A percentile compares a stretch with the other conserved stretches of the same genome.
Conservation (phyloP, 164 flowering plant genomes). For the Berberis vulgaris region DNA sequence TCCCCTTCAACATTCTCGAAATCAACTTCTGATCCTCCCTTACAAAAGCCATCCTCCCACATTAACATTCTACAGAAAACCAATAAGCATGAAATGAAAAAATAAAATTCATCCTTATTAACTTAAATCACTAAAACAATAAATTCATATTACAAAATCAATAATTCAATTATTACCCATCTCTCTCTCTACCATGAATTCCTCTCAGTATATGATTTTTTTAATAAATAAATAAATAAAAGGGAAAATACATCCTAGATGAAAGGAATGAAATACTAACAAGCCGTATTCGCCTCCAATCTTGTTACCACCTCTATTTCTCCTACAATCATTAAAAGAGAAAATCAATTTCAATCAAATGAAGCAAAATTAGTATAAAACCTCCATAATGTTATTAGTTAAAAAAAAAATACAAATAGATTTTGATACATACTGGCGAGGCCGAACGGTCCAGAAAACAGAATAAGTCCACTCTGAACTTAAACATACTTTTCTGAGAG, state of each 20-base stretch:
- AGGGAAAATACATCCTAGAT: not conserved
- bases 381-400: not conserved
- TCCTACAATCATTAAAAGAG: not conserved
- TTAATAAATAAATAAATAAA: too few relatives aligned
- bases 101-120: too few relatives aligned
- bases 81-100: not conserved
- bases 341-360: not conserved
- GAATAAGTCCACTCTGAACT: slow-evolving; percentile 96
- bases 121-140: not conserved
- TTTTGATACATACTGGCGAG: slow-evolving; percentile 52
- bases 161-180: too few relatives aligned
- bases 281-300: not conserved
- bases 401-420: not conserved
- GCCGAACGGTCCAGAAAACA: slow-evolving; percentile 94
- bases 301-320: slow-evolving; percentile 1
- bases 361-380: not conserved
- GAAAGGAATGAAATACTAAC: not conserved
- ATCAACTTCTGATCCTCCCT: slow-evolving; percentile 37
- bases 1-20: slow-evolving; percentile 54
- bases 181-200: too few relatives aligned
- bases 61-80: slow-evolving; percentile 77
- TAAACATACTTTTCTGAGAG: slow-evolving; percentile 85
- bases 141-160: not conserved
- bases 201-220: too few relatives aligned
- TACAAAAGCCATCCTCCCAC: slow-evolving; percentile 99